phyloP scores from a whole-genome alignment of 495 filamentous ascomycete genomes.

The Saxophila tyrrhenica region DNA sequence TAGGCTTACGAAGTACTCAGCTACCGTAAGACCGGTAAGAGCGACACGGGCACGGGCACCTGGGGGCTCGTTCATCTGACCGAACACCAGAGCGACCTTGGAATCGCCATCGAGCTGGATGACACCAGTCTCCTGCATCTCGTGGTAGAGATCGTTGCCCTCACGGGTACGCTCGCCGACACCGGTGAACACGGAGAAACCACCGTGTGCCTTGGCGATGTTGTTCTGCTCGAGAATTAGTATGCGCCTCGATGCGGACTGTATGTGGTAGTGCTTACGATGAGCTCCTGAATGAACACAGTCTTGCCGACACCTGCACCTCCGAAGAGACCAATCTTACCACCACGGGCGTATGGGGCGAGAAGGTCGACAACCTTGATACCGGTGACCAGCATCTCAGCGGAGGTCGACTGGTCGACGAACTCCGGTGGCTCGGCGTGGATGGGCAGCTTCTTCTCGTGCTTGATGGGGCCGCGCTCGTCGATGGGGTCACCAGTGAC shows the following conservation, averaged over 20 bases:
- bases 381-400: slow-evolving; percentile 95
- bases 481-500: slow-evolving; percentile 99
- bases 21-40: slow-evolving; percentile 77
- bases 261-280: slow-evolving; percentile 50
- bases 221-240: slow-evolving; percentile 60
- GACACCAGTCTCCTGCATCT: slow-evolving; percentile 99
- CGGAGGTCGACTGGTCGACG: slow-evolving; percentile 85
- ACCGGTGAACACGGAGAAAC: slow-evolving; percentile 99
- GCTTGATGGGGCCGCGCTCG: slow-evolving; percentile 96
- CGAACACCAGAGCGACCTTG: slow-evolving; percentile 98
- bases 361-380: slow-evolving; percentile 99
- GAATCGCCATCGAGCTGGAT: slow-evolving; percentile 98
- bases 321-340: slow-evolving; percentile 99
- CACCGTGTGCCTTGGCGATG: slow-evolving; percentile 99
- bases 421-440: slow-evolving; percentile 88
- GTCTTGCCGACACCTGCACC: slow-evolving; percentile 99
- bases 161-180: slow-evolving; percentile 99
- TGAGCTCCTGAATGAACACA: slow-evolving; percentile 99
- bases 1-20: slow-evolving; percentile 98
- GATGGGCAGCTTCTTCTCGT: slow-evolving; percentile 73
- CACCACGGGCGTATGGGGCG: slow-evolving; percentile 98
- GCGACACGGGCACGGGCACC: slow-evolving; percentile 99
- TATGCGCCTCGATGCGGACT: not conserved
- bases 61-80: slow-evolving; percentile 99
- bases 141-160: slow-evolving; percentile 99